A percentile compares a stretch with the other conserved stretches of the same genome.
Conservation (phyloP, 371 early-diverging fungal species). For the Rhizopus arrhizus region DNA sequence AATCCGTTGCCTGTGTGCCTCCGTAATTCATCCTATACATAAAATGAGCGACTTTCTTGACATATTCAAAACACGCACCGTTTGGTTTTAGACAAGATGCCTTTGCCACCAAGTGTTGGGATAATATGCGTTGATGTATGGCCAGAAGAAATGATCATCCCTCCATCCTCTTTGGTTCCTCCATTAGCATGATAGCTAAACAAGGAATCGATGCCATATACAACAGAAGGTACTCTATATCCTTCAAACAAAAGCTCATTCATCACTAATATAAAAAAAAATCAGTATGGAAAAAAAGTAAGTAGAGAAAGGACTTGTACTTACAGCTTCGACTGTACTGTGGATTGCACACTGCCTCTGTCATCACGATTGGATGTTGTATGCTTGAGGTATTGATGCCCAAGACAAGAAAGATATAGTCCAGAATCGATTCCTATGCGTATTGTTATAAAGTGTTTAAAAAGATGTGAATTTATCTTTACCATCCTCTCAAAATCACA, state of each 20-base stretch:
- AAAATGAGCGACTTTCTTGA: not conserved
- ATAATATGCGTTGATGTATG: constrained; percentile 76
- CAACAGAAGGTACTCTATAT: constrained; percentile 75
- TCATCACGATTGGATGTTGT: constrained; percentile 82
- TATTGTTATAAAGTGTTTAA: no score
- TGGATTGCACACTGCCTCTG: constrained; percentile 83
- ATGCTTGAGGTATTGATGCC: constrained; percentile 71
- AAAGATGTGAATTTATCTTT: no score
- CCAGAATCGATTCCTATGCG: constrained; percentile 74
- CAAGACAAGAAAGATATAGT: constrained; percentile 82
- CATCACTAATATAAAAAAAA: constrained; percentile 51
- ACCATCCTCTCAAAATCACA: constrained; percentile 75
- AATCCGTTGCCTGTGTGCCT: constrained; percentile 75
- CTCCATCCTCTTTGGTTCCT: constrained; percentile 52
- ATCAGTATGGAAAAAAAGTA: not conserved
- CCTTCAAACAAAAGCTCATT: constrained; percentile 87
- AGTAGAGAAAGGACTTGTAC: not conserved
- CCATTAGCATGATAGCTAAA: constrained; percentile 81
- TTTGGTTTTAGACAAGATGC: constrained; percentile 60
- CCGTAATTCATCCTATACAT: constrained; percentile 64
- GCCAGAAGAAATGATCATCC: constrained; percentile 76
- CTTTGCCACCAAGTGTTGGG: constrained; percentile 69
- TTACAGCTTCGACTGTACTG: constrained; percentile 71
- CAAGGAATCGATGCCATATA: constrained; percentile 85
- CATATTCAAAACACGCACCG: constrained; percentile 36